Evolutionary conservation across 2,329 filamentous ascomycete species (phyloP), one percentile per base, ranked within the genome.

Genomic region (Xylariaceae sp.): DNA sequence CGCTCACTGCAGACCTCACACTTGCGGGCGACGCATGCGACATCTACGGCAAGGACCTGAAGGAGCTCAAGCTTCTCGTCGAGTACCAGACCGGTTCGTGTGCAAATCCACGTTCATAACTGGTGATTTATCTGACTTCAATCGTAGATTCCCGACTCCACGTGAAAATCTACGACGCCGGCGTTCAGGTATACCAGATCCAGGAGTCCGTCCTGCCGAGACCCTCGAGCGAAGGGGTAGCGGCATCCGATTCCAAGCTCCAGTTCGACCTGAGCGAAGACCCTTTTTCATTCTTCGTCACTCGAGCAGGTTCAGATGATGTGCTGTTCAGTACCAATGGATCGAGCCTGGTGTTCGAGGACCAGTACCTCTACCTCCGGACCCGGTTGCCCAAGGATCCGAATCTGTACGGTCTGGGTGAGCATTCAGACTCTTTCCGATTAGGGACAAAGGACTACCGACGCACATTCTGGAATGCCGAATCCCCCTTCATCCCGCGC

Each of bases 241-340:
- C 42, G 14, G 41, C 48, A 18, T 44, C 44, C 31, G 43, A 51
- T 36, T 28, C 51, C n/a, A 38, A 45, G 15, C 67, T 83, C 31
- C 61, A 70, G 26, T 72, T 73, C 46, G 53, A 57, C 18, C 63
- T 66, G 40, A 62, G 53, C 2, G 53, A 60, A 32, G 50, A 61
- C 2, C 84, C 84, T 0, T 87, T 88, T 63, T 79, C 74, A 9
- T 88, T 88, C 62, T 70, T 67, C 0, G 70, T 89, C 8, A 60
- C 54, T 5, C 62, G 69, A 5, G 44, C 51, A 5, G 54, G 54
- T 26, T 64, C 62, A 2, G 54, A 60, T 0, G 67, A 72, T 21
- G 67, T 78, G 2, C 62, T 89, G 3, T 88, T 89, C 56, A 51
- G 65, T 56, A 51, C 70, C 60, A 47, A 66, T 56, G 39, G 63